Evolutionary conservation across 495 filamentous ascomycete genomes (phyloP), one percentile per base, ranked within the genome.

Genomic region (Monascus purpureus): DNA sequence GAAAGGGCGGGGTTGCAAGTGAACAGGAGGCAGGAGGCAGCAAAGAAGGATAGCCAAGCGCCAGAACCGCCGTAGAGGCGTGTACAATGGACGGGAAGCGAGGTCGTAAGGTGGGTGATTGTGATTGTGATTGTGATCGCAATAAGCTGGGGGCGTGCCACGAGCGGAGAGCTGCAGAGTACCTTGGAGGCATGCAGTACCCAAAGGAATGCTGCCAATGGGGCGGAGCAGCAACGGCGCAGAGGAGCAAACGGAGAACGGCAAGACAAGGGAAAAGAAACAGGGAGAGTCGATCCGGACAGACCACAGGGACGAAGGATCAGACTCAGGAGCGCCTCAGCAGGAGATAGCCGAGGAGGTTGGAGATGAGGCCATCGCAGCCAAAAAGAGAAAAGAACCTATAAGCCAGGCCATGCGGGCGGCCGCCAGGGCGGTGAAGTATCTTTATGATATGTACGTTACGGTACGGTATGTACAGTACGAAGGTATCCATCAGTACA

Each of bases 131-230:
- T 29, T 32, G 50, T 37, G 36, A 17, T 49, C 43, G n/a, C n/a
- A 22, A 22, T 4, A 9, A 22, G 20, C 9, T 22, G 20, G 20
- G 50, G 36, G 49, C 38, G 45, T 49, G 55, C 53, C 52, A 47
- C 46, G 41, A 32, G 36, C 41, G 48, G 39, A 41, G 40, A 38
- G 44, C 16, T 44, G 40, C 37, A 39, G 50, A 47, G 58, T 48
- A 64, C 60, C 60, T 62, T 64, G 56, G 45, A 53, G 43, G 49
- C 60, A 61, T 63, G 31, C 53, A 53, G 39, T 22, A 9, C 20
- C 20, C 4, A 22, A 9, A 22, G 20, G 4, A 9, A 22, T 22
- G 9, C 20, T 22, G 20, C 5, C 20, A 9, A 4, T 5, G 9
- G 20, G 20, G 9, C 20, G 9, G 20, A 22, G 4, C 20, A 22